Conservation (phyloP, 805 yeast species). For the Saccharomycopsis sp. region DNA sequence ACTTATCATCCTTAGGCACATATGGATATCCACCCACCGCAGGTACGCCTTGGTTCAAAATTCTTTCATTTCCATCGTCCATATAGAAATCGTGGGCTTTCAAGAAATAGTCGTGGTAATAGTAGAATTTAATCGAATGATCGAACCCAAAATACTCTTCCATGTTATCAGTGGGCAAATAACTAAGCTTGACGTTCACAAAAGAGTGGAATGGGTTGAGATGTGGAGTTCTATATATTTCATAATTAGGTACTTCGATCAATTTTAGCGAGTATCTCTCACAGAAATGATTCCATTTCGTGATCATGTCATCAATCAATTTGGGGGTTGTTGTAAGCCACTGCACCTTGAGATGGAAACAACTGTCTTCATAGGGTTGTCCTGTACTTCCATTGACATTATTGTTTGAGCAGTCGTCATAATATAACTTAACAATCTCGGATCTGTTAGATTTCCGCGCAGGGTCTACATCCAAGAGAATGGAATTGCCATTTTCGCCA, state of each 20-base stretch:
- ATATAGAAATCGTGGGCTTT: slow-evolving; percentile 66
- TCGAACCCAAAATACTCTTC: slow-evolving; percentile 29
- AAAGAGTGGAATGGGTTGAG: slow-evolving; percentile 86
- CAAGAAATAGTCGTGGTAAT: slow-evolving; percentile 71
- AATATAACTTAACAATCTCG: slow-evolving; percentile 76
- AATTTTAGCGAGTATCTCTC: slow-evolving; percentile 72
- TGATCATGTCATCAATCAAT: slow-evolving; percentile 70
- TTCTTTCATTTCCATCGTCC: slow-evolving; percentile 60
- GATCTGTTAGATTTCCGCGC: slow-evolving; percentile 62
- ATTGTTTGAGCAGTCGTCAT: slow-evolving; percentile 74
- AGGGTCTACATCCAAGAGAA: slow-evolving; percentile 73
- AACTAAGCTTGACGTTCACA: slow-evolving; percentile 55
- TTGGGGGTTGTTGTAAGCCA: slow-evolving; percentile 91
- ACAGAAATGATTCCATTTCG: slow-evolving; percentile 73
- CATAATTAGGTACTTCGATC: slow-evolving; percentile 21
- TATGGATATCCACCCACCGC: background rate
- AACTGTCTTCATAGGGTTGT: slow-evolving; percentile 32
- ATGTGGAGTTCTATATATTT: slow-evolving; percentile 54
- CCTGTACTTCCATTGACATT: slow-evolving; percentile 27
- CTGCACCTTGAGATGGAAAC: slow-evolving; percentile 84
- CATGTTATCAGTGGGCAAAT: slow-evolving; percentile 56
- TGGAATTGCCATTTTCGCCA: slow-evolving; percentile 38
- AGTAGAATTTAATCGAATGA: slow-evolving; percentile 44
- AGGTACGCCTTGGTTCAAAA: slow-evolving; percentile 26
- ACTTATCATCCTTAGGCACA: background rate